These are phyloP conservation scores for Rasamsonia emersonii DNA, from an alignment of 2,329 filamentous ascomycete species.

Conservation along the genomic window DNA sequence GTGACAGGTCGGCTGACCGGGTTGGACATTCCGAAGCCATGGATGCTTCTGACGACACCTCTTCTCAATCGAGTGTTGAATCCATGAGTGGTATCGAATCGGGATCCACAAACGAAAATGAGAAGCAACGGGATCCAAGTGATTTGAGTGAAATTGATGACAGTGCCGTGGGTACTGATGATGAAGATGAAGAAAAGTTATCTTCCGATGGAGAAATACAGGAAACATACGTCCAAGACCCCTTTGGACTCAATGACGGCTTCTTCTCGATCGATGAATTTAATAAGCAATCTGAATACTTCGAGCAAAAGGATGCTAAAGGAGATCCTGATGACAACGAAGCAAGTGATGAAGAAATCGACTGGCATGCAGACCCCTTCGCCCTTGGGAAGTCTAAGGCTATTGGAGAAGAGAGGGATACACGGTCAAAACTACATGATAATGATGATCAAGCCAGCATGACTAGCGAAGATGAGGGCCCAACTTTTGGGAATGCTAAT, in stretches of 20 bases:
- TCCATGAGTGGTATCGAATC: too few species aligned
- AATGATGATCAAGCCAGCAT: conserved; percentile 50
- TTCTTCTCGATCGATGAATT: conserved; percentile 98
- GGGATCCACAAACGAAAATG: too few species aligned
- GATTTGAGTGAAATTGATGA: conserved; percentile 17
- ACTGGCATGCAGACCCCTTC: conserved; percentile 77
- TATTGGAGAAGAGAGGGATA: conserved; percentile 14
- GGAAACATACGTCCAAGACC: conserved; percentile 59
- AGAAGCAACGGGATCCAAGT: too few species aligned
- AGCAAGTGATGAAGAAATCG: conserved; percentile 71
- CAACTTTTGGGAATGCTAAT: conserved; percentile 74
- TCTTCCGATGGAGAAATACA: conserved; percentile 9
- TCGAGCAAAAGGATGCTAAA: conserved; percentile 75
- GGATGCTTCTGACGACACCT: too few species aligned
- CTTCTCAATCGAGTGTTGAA: too few species aligned
- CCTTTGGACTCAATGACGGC: conserved; percentile 83
- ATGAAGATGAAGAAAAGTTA: conserved; percentile 6
- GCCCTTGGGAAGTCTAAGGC: conserved; percentile 20
- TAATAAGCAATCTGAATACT: conserved; percentile 83
- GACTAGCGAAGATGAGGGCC: conserved; percentile 56
- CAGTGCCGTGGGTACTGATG: conserved; percentile 27
- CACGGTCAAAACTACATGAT: conserved; percentile 33
- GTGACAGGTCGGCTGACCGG: too few species aligned
- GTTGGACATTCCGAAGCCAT: too few species aligned
- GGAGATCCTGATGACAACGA: conserved; percentile 67